These are phyloP conservation scores for Cercophora samala DNA, from an alignment of 495 filamentous ascomycete species.

Conservation along the genomic window DNA sequence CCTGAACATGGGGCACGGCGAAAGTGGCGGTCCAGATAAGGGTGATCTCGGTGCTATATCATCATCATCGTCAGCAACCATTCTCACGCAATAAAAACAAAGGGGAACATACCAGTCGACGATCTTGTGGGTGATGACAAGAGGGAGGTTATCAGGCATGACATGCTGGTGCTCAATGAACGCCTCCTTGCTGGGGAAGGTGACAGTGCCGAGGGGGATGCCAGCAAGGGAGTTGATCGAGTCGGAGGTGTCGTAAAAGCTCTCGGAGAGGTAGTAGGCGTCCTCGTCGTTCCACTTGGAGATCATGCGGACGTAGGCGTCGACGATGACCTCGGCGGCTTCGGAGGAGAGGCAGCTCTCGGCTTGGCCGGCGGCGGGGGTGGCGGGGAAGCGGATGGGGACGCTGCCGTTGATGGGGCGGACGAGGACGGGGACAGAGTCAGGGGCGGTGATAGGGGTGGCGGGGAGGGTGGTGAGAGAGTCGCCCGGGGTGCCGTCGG, in stretches of 20 bases:
- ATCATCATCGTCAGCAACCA: not conserved
- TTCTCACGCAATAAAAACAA: not conserved
- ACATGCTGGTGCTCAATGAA: conserved; percentile 25
- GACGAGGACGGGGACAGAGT: not conserved
- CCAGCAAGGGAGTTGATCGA: conserved; percentile 33
- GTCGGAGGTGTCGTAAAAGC: conserved; percentile 31
- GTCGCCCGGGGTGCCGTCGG: not conserved
- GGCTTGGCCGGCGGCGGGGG: not conserved
- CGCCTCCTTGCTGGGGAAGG: conserved; percentile 28
- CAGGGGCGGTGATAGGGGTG: not conserved
- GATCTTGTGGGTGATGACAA: conserved; percentile 12
- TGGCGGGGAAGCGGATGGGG: not conserved
- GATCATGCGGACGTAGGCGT: conserved; percentile 28
- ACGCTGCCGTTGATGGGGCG: not conserved
- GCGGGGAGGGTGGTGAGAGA: not conserved
- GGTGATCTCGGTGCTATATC: conserved; percentile 29
- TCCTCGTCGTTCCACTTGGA: conserved; percentile 27
- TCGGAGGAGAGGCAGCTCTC: conserved; percentile 18
- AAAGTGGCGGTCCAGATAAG: conserved; percentile 32
- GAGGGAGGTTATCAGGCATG: conserved; percentile 18
- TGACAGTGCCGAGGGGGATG: conserved; percentile 25
- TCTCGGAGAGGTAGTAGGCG: conserved; percentile 23
- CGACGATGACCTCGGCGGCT: conserved; percentile 22
- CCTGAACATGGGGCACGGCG: not conserved
- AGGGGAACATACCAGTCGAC: not conserved